Base-by-base conservation (phyloP, 495 filamentous ascomycete species). In the Apiosordaria backusii region DNA sequence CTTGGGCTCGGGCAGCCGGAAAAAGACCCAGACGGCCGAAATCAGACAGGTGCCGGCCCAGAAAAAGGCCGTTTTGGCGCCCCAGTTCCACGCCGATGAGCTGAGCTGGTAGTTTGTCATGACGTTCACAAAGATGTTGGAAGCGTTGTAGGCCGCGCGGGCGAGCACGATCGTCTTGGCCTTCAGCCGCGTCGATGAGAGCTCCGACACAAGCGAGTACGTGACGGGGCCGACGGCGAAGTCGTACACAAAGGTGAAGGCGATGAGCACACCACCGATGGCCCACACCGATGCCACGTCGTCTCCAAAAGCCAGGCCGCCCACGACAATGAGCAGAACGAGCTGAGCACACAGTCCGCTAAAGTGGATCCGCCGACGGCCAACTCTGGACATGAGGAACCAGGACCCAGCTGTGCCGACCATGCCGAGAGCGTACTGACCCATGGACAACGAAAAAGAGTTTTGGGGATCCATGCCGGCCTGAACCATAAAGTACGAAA, bases 401-500 rank as follows among this genome's bases (percentile, higher is more conserved):
- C 83, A 85, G 22, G 82, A 82, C 9, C 75, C 70, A n/a, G 79
- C 68, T 3, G 83, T 85, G 3, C 82, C 83, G 0, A 84, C 63
- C 29, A 84, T 79, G n/a, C 79, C 84, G 6, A 87, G 69, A 4
- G 76, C 84, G 24, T 79, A 80, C 55, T 76, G 71, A 3, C 65
- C 76, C 64, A 73, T 72, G 26, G 68, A 74, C 0, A 82, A 65
- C 13, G 77, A 73, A 70, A 89, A 91, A 4, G 89, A 81, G 50
- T 84, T 79, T 24, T 74, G 75, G 1, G 81, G 67, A 45, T 75
- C 69, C 29, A 91, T 79, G 9, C 89, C 89, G 2, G 89, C 89
- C 69, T 88, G 86, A 52, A 85, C 78, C 15, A 88, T 76, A 76
- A 91, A 92, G 71, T 90, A 89, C 15, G 87, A 86, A 25, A 85